Evolutionary conservation across 106 monocot species (phyloP).

Genomic region (Dioscorea alata): DNA sequence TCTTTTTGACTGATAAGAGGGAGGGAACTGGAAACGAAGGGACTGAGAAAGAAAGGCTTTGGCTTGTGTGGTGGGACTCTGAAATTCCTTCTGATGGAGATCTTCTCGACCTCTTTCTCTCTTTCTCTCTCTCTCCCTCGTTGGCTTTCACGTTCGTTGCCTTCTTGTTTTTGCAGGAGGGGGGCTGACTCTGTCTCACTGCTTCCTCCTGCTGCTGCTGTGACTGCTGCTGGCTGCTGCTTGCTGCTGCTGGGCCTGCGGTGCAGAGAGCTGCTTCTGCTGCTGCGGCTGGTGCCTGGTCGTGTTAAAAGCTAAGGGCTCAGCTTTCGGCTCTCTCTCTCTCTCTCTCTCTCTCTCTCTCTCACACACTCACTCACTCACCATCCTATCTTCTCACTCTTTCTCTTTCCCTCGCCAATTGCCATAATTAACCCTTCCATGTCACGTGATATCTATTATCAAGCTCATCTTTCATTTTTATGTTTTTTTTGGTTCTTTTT

Average conservation of each 20-base stretch:
- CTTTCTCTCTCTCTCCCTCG: slow-evolving; percentile 17
- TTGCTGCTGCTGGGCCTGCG: neutral
- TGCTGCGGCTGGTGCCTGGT: slow-evolving; percentile 2
- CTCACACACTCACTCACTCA: neutral
- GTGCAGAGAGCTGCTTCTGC: neutral
- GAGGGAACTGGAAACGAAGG: no score
- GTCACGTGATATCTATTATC: no score
- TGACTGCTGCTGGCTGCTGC: neutral
- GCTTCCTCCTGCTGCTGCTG: slow-evolving; percentile 5
- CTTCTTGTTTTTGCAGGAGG: slow-evolving; percentile 3
- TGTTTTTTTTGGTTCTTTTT: neutral
- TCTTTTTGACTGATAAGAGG: neutral
- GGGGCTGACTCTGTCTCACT: neutral
- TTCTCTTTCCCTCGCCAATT: neutral
- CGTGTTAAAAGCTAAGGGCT: slow-evolving; percentile 27
- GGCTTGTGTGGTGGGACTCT: slow-evolving; percentile 8
- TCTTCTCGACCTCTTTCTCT: slow-evolving; percentile 32
- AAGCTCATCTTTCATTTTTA: neutral
- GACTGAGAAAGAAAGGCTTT: neutral
- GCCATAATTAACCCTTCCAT: no score
- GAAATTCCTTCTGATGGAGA: slow-evolving; percentile 49
- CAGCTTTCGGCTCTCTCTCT: slow-evolving; percentile 8
- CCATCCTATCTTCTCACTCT: no score
- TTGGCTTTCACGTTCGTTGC: neutral
- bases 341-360: neutral